A percentile compares a stretch with the other conserved stretches of the same genome.
Evolutionary conservation across 352 stramenopile species (phyloP).

Genomic region (Nannochloropsis limnetica): DNA sequence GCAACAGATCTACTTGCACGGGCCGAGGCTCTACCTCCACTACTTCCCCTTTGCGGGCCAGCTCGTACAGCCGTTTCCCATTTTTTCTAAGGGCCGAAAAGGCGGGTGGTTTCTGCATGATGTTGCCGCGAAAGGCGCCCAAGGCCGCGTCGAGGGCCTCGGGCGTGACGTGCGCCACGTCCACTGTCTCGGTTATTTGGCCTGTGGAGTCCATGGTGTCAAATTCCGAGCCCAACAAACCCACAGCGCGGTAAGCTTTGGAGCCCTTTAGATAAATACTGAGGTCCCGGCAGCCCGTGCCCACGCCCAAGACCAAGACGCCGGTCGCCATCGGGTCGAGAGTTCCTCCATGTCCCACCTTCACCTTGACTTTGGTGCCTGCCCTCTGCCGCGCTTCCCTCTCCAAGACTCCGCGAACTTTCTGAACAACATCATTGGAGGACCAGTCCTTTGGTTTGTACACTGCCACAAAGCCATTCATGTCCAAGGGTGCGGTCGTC

Average conservation of each 20-base stretch:
- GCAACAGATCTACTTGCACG: slow-evolving; percentile 55
- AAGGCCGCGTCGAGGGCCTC: slow-evolving; percentile 53
- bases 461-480: slow-evolving; percentile 60
- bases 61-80: slow-evolving; percentile 63
- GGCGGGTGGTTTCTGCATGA: slow-evolving; percentile 63
- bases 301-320: slow-evolving; percentile 66
- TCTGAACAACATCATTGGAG: slow-evolving; percentile 61
- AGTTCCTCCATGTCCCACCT: slow-evolving; percentile 70
- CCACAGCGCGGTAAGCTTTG: slow-evolving; percentile 58
- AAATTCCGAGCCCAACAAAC: slow-evolving; percentile 61
- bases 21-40: slow-evolving; percentile 56
- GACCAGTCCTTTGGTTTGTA: slow-evolving; percentile 66
- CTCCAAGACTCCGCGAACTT: slow-evolving; percentile 58
- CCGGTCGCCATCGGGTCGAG: slow-evolving; percentile 66
- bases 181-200: slow-evolving; percentile 54
- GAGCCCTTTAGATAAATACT: slow-evolving; percentile 59
- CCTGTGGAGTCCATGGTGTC: slow-evolving; percentile 62
- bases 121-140: slow-evolving; percentile 58
- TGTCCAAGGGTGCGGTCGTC: slow-evolving; percentile 36
- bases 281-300: slow-evolving; percentile 61
- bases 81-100: slow-evolving; percentile 62
- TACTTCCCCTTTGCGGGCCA: slow-evolving; percentile 56
- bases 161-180: slow-evolving; percentile 56
- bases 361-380: slow-evolving; percentile 52
- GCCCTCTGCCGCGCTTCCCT: slow-evolving; percentile 38